Base-by-base conservation (phyloP, 345 rosid genomes). In the Salix dunnii region DNA sequence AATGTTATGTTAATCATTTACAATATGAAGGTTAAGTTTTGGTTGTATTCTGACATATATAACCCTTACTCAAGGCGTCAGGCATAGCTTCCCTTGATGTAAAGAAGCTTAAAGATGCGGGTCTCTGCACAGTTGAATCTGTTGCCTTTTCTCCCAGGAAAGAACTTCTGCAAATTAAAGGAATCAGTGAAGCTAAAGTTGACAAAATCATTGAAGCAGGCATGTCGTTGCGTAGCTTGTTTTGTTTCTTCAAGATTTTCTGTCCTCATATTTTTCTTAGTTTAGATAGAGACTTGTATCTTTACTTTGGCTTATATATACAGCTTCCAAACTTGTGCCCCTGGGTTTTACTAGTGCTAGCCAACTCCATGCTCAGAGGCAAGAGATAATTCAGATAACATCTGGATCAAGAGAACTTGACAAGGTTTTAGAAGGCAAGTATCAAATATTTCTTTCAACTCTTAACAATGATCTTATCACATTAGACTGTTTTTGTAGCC, bases 191-290 rank as follows among this genome's bases (percentile, higher is more conserved):
- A 74, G 96, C 99, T 74, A 96, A 93, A 77, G 98, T 93, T 73
- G 98, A 93, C 83, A 96, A 96, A 79, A 91, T 92, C 70, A 84
- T 91, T 36, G 99, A 96, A 91, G 99, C 97, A 86, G 99, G 99
- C 80, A 87, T 63, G 79, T 21, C 72, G 35, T 73, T 17, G 53
- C 21, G 0, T 20, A 31, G 23, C 36, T 17, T 66, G 70, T 66
- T 66, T 66, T 35, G 42, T 35, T 66, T 35, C n/a, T 21, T 18
- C 67, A 42, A 38, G 16, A 53, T 35, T 58, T 42, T 10, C 3
- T 20, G 31, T 75, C 71, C 6, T 7, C 38, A 27, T 13, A 20
- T 73, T 40, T 21, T 63, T 67, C 31, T n/a, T 72, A 17, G 20
- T 30, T 67, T 40, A 6, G 7, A 18, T 46, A 13, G 6, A 46